These are phyloP conservation scores for Antarctomyces pellizariae DNA, from an alignment of 495 filamentous ascomycete species.

Conservation along the genomic window DNA sequence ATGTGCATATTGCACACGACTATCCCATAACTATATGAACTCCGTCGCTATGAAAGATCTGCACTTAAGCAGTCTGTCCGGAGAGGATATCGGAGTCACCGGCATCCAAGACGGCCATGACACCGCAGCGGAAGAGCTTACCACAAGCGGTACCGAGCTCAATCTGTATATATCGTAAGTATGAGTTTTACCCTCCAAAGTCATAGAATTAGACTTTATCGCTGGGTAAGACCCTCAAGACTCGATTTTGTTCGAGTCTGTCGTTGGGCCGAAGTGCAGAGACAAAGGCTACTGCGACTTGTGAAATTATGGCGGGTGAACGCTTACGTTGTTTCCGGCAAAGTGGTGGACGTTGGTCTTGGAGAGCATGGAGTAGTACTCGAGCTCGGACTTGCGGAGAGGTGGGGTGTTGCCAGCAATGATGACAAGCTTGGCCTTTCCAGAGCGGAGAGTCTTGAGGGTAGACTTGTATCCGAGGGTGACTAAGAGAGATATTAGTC, in stretches of 20 bases:
- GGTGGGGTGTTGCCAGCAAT: slow-evolving; percentile 91
- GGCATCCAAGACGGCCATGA: slow-evolving; percentile 87
- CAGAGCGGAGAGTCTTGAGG: slow-evolving; percentile 79
- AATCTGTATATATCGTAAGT: slow-evolving; percentile 42
- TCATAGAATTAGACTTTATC: slow-evolving; percentile 45
- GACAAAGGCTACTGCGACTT: slow-evolving; percentile 4
- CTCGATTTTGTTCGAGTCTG: slow-evolving; percentile 3
- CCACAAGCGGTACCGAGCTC: slow-evolving; percentile 87
- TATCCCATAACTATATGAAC: too few species aligned
- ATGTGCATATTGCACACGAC: too few species aligned
- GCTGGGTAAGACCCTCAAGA: slow-evolving; percentile 31
- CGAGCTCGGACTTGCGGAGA: slow-evolving; percentile 83
- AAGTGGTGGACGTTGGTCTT: slow-evolving; percentile 95
- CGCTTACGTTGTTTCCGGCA: slow-evolving; percentile 87
- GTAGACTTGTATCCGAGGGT: slow-evolving; percentile 87
- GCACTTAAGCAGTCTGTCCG: slow-evolving; percentile 33
- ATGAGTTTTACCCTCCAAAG: slow-evolving; percentile 65
- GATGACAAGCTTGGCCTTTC: slow-evolving; percentile 59
- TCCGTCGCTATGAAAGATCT: too few species aligned
- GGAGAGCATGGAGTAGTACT: slow-evolving; percentile 74
- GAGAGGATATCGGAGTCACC: slow-evolving; percentile 94
- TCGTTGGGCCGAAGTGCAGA: slow-evolving; percentile 13
- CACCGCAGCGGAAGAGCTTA: slow-evolving; percentile 75
- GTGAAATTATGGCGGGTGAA: slow-evolving; percentile 3
- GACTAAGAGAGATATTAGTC: slow-evolving; percentile 20